Base-by-base conservation (phyloP, 495 filamentous ascomycete species). In the Hypoxylon rickii region DNA sequence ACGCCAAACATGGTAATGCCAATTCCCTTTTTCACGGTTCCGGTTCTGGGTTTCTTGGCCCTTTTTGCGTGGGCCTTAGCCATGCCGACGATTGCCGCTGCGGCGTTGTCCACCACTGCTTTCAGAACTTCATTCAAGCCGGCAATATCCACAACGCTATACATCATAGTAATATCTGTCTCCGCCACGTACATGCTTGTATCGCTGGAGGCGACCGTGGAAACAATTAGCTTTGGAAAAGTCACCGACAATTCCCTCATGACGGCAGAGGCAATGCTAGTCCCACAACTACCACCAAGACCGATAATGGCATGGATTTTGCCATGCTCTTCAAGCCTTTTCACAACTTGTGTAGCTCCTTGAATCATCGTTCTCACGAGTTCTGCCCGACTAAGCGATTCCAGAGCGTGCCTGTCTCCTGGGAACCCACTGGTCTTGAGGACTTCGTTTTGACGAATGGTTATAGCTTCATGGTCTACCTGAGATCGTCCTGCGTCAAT, bases 1-100 rank as follows among this genome's bases (percentile, higher is more conserved):
- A 90, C 86, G 7, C 86, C 87, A 60, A 89, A 90, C 86, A 89
- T 89, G 22, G 85, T 86, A 33, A 89, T 78, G 0, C 79, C 86
- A 8, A 89, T 72, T 0, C 75, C 58, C 16, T 68, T 76, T 58
- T 77, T 80, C 0, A 44, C 44, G 6, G 13, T 19, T 21, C 50
- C 20, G 7, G 5, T 50, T 33, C 21, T 54, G 51, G 11, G 15
- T 10, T 3, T 15, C 24, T 16, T 24, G 8, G 16, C 44, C 6
- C 61, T 62, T 2, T 58, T 49, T n/a, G 71, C 62, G 45, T 81
- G 83, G 0, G 76, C 64, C 10, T 43, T 50, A 0, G 79, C 81
- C 76, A 86, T 85, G 1, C 78, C 85, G 0, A 60, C 71, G 20
- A 87, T 79, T 0, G 78, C 82, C 0, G 72, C 82, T 0, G 80